phyloP scores from a whole-genome alignment of 805 yeast genomes.

The Nakazawaea siamensis region DNA sequence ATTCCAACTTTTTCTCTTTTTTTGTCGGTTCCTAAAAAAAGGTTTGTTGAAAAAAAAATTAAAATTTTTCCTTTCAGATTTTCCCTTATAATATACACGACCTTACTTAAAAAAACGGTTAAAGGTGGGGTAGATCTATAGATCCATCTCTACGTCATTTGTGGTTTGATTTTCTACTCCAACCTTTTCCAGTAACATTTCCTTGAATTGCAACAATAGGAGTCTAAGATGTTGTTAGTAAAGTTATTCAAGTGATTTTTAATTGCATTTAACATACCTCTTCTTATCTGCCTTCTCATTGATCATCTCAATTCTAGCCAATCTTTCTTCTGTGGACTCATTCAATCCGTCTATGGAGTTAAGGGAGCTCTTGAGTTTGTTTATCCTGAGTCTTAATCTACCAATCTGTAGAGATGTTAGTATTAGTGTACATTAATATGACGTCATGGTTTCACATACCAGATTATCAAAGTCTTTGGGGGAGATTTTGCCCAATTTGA shows the following conservation, averaged over 20 bases:
- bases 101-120: too few relatives aligned
- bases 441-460: slow-evolving; percentile 13
- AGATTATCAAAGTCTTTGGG: slow-evolving; percentile 36
- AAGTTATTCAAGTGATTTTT: too few relatives aligned
- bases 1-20: too few relatives aligned
- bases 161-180: neutral
- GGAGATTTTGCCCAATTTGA: slow-evolving; percentile 29
- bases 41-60: too few relatives aligned
- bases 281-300: slow-evolving; percentile 23
- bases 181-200: slow-evolving; percentile 1
- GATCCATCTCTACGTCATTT: slow-evolving; percentile 5
- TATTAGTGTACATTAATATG: neutral
- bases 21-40: too few relatives aligned
- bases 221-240: too few relatives aligned
- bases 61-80: too few relatives aligned
- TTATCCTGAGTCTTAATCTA: slow-evolving; percentile 31
- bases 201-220: slow-evolving; percentile 2
- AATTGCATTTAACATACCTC: slow-evolving; percentile 11
- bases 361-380: slow-evolving; percentile 25
- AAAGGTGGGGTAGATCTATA: too few relatives aligned
- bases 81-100: too few relatives aligned
- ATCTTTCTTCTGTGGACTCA: slow-evolving; percentile 30
- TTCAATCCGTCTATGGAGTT: slow-evolving; percentile 35
- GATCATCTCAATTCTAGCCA: slow-evolving; percentile 24
- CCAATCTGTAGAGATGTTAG: slow-evolving; percentile 24